Conservation (phyloP, 2,329 filamentous ascomycete genomes). For the Penicillium sp. region DNA sequence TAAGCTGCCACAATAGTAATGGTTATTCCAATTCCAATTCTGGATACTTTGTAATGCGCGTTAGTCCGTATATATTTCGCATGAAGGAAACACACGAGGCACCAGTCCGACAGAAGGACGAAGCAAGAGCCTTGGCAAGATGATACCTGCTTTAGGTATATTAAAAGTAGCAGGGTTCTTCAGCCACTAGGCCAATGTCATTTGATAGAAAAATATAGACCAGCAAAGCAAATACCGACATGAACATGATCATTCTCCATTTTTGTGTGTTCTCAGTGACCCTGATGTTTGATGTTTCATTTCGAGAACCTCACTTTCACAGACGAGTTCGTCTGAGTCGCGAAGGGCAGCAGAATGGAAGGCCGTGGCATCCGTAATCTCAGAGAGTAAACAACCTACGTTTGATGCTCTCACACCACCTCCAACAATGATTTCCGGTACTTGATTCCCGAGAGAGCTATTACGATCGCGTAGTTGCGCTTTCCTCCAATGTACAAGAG, state of each 20-base stretch:
- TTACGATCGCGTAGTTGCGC: background rate
- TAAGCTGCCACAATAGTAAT: too few relatives aligned
- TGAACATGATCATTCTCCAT: background rate
- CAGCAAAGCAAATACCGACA: background rate
- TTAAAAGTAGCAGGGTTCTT: too few relatives aligned
- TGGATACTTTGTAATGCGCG: too few relatives aligned
- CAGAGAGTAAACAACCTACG: constrained; percentile 33
- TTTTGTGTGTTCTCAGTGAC: too few relatives aligned
- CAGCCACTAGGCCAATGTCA: too few relatives aligned
- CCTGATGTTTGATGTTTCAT: constrained; percentile 2
- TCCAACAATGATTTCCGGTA: constrained; percentile 49
- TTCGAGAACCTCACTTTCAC: constrained; percentile 1
- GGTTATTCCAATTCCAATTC: too few relatives aligned
- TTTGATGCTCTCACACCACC: constrained; percentile 52
- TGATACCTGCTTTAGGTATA: too few relatives aligned
- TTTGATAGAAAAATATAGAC: background rate
- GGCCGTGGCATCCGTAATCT: constrained; percentile 31
- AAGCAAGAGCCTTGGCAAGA: too few relatives aligned
- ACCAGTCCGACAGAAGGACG: too few relatives aligned
- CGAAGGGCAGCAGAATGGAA: constrained; percentile 48
- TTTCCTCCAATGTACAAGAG: constrained; percentile 22
- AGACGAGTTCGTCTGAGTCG: background rate
- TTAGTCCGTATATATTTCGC: too few relatives aligned
- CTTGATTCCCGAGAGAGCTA: background rate
- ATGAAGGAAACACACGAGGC: too few relatives aligned